phyloP scores from a whole-genome alignment of 1,139 yeast genomes.

The Pichia sp. region DNA sequence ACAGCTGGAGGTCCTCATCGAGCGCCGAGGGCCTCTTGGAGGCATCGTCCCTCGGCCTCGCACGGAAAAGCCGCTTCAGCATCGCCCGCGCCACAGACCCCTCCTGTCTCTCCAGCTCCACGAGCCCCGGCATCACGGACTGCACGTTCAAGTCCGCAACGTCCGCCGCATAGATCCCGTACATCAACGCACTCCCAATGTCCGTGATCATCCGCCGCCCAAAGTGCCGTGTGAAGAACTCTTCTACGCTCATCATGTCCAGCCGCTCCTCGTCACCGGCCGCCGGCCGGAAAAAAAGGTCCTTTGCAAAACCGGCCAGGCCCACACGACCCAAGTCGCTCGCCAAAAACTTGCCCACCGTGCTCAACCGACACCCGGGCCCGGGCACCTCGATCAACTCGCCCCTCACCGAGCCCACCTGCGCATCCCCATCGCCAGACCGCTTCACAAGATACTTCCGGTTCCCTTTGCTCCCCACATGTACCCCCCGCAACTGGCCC shows the following conservation, averaged over 20 bases:
- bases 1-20: slow-evolving; percentile 27
- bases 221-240: slow-evolving; percentile 66
- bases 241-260: slow-evolving; percentile 39
- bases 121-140: slow-evolving; percentile 50
- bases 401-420: slow-evolving; percentile 25
- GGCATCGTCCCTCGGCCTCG: not conserved
- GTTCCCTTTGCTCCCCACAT: slow-evolving; percentile 50
- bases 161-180: slow-evolving; percentile 93
- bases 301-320: slow-evolving; percentile 37
- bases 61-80: not conserved
- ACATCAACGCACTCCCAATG: slow-evolving; percentile 73
- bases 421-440: slow-evolving; percentile 17
- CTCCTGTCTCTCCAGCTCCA: slow-evolving; percentile 51
- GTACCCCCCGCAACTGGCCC: slow-evolving; percentile 47
- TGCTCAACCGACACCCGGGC: slow-evolving; percentile 31
- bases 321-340: slow-evolving; percentile 39
- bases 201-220: slow-evolving; percentile 57
- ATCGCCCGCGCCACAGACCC: slow-evolving; percentile 47
- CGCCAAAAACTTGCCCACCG: slow-evolving; percentile 40
- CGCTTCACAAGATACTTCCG: slow-evolving; percentile 49
- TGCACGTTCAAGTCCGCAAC: slow-evolving; percentile 59
- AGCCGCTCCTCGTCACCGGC: slow-evolving; percentile 12
- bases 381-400: slow-evolving; percentile 52
- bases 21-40: not conserved
- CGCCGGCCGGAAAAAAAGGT: slow-evolving; percentile 38